These are phyloP conservation scores for Saccharum officinarum DNA, from an alignment of 176 grass and related monocot genomes.

Conservation along the genomic window DNA sequence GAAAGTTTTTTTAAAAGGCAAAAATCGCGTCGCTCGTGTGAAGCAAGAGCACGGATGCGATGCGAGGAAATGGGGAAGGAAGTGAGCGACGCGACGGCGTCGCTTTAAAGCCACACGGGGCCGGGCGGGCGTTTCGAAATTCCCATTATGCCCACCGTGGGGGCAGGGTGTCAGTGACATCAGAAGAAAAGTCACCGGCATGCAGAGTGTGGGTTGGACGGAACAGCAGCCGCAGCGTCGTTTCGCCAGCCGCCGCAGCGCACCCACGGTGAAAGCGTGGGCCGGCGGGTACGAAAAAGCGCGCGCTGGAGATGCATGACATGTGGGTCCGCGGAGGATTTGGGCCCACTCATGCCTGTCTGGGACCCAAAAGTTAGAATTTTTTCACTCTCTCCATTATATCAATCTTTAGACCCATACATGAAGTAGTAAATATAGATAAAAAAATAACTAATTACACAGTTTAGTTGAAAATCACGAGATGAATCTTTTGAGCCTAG, in stretches of 20 bases:
- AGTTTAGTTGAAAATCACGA: too few relatives aligned
- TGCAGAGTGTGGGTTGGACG: background rate
- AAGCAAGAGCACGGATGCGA: background rate
- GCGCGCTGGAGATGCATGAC: background rate
- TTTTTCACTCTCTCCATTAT: too few relatives aligned
- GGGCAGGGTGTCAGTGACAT: background rate
- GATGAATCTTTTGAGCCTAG: too few relatives aligned
- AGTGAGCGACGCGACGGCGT: background rate
- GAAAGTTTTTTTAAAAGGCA: background rate
- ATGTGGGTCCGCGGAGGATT: fast-evolving
- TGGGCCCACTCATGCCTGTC: background rate
- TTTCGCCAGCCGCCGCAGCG: background rate
- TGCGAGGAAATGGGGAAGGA: background rate
- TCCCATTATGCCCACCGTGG: background rate
- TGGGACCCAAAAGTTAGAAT: too few relatives aligned
- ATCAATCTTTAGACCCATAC: too few relatives aligned
- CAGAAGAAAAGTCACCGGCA: too few relatives aligned
- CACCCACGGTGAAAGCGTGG: background rate
- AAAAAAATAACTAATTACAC: too few relatives aligned
- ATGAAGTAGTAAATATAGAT: too few relatives aligned
- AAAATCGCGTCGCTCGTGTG: background rate
- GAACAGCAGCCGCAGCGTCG: background rate
- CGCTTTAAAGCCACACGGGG: conserved; percentile 24
- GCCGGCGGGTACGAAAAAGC: too few relatives aligned
- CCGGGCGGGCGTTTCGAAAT: background rate